Base-by-base conservation (phyloP, 2,329 filamentous ascomycete species). In the Albifimbria verrucaria region DNA sequence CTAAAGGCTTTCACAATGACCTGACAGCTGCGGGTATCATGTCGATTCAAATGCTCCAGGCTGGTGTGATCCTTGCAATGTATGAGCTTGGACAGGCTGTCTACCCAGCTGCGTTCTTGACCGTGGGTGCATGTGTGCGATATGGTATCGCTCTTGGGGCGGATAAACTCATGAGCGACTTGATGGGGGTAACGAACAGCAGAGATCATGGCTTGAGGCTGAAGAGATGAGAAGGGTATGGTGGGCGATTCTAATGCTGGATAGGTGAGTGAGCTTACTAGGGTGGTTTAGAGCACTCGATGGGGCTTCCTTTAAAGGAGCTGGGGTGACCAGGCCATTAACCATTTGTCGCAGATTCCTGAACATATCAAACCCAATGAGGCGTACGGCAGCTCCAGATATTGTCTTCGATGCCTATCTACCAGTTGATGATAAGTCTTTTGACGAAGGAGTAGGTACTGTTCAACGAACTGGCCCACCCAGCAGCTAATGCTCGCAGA, bases 71-170 rank as follows among this genome's bases (percentile, higher is more conserved):
- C 22, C 55, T 59, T 41, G 55, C 55, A 9, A 18, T 52, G 22
- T 59, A 52, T 41, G 57, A 59, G 43, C 42, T 59, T 12, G 50
- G 53, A 10, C 44, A 59, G 9, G 53, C 52, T 17, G 51, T 59
- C 25, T 57, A 56, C 43, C 57, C 57, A 9, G 57, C 57, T 7
- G 57, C 55, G 2, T 57, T 57, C 23, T 26, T 59, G 24, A 56
- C 50, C 7, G 55, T 59, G 18, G 53, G 57, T 7, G 54, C 49
- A 12, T 54, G 53, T 41, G 53, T 50, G 7, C 48, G 55, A 12
- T 57, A 59, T 41, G 57, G 53, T 11, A 20, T 55, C 1, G 55
- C 55, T 11, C 25, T 59, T 21, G 50, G 52, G 7, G 39, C 56
- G 20, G 52, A 56, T 23, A 52, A 55, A 39, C 21, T 54, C 32